Evolutionary conservation across 352 stramenopile genomes (phyloP), one percentile per base, ranked within the genome.

Genomic region (Globisporangium cederbergense): DNA sequence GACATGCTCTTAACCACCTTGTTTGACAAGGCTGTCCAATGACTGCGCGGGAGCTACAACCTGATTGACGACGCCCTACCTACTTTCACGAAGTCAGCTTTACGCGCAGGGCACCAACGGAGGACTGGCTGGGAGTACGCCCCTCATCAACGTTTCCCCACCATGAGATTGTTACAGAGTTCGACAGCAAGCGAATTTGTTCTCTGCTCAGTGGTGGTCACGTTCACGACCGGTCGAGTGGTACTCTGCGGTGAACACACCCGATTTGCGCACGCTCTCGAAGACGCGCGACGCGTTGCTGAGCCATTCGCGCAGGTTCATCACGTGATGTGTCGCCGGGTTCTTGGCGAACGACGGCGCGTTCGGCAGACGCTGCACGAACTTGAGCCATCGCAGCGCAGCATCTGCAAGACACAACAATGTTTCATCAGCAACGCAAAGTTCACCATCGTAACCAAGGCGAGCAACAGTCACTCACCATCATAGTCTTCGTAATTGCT

Each of bases 231-330:
- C 25, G 6, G 25, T 64, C 9, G 73, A 73, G 38, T 79, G 25
- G 13, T 54, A 87, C 54, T 89, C 82, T 4, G 75, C 73, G 1
- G 78, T 83, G 55, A 89, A 83, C 14, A 70, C 75, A 34, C 72
- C 74, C 9, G 83, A 88, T 59, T 90, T 89, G 50, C 84, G 84
- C 43, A 92, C 63, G 20, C 62, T 78, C 46, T 94, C 83, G 68
- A 88, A 89, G 16, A 92, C 73, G 28, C 86, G 83, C 2, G 75
- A 81, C 1, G 79, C 80, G 46, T 87, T 90, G 59, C 75, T 89
- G 14, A 92, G 62, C 86, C 86, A 94, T 60, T 94, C 83, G 52
- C 85, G 81, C n/a, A 94, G 65, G 38, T 75, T 82, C 22, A 91
- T 74, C 11, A 22, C 22, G 20, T 74, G 60, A 2, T 56, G 34